Base-by-base conservation (phyloP, 176 grass and related monocot genomes). In the Dactylis glomerata region DNA sequence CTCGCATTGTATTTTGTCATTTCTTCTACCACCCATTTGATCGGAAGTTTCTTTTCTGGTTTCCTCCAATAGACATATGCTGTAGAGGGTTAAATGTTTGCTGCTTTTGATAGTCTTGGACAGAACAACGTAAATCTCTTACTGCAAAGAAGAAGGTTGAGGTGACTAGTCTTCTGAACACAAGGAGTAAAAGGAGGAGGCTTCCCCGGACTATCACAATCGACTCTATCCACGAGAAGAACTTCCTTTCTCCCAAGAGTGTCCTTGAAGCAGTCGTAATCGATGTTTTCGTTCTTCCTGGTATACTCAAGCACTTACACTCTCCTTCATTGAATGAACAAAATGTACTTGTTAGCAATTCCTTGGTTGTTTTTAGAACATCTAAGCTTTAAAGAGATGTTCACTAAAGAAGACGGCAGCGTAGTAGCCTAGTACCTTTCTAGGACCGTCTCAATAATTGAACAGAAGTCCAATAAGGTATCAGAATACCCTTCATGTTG, bases 171-270 rank as follows among this genome's bases (percentile, higher is more conserved):
- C 89, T 91, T 80, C 34, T 93, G 38, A 88, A 93, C 49, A 92
- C 75, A 46, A 93, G 81, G 77, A 88, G 68, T 69, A 93, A 77
- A 55, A 92, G 93, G 87, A 82, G 84, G 87, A 62, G 87, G 81
- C 68, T 98, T 78, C 85, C 91, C 33, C 75, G 85, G 65, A 92
- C 92, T 19, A 50, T 95, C 54, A 90, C 93, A 69, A 92, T 95
- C 20, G 89, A 95, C 76, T 98, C 91, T 32, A 93, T 95, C 73
- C 81, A 86, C 37, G 96, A 95, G 89, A 98, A 98, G 80, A 95
- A 90, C 42, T 98, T 98, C 83, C 75, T 98, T 56, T 93, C 93
- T 81, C 77, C 77, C 76, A 90, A 66, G 74, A 95, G 89, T 83
- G 91, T 92, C 52, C 84, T 98, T 83, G 93, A 93, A 88, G 91